Conservation (phyloP, 495 filamentous ascomycete genomes). For the Lophiotrema nucula region DNA sequence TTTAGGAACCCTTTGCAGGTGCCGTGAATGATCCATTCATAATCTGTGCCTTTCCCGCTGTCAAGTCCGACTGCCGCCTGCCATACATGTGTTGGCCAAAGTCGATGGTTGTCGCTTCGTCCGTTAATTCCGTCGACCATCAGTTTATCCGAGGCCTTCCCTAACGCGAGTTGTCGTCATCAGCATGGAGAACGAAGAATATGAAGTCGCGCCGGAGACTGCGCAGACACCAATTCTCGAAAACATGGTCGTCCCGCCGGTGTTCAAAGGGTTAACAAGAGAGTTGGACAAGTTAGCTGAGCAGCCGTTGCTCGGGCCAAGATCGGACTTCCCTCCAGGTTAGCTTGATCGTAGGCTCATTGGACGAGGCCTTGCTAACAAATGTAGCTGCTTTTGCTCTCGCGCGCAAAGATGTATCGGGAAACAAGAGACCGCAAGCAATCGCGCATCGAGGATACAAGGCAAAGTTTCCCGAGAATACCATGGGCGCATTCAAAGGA, state of each 20-base stretch:
- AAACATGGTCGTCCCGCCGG: slow-evolving; percentile 31
- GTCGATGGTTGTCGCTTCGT: neutral
- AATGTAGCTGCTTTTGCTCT: slow-evolving; percentile 34
- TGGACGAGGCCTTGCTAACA: slow-evolving; percentile 6
- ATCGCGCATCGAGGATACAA: slow-evolving; percentile 90
- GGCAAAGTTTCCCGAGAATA: slow-evolving; percentile 78
- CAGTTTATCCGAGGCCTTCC: neutral
- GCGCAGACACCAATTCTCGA: slow-evolving; percentile 22
- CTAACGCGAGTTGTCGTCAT: neutral
- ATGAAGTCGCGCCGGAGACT: neutral
- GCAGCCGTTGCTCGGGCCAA: slow-evolving; percentile 25
- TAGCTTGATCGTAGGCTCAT: neutral
- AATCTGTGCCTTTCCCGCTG: neutral
- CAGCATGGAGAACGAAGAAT: slow-evolving; percentile 6
- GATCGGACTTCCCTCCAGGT: slow-evolving; percentile 26
- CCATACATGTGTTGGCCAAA: too few species aligned
- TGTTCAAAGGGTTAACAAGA: slow-evolving; percentile 26
- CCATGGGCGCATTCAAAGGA: slow-evolving; percentile 70
- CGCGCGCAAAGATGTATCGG: slow-evolving; percentile 36
- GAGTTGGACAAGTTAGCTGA: slow-evolving; percentile 27
- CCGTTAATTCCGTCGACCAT: neutral
- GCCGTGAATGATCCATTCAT: neutral
- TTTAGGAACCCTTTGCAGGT: neutral
- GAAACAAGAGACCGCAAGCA: slow-evolving; percentile 60
- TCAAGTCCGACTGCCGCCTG: too few species aligned